Evolutionary conservation across 73 alveolate species (phyloP).

Genomic region (Breviolum minutum): DNA sequence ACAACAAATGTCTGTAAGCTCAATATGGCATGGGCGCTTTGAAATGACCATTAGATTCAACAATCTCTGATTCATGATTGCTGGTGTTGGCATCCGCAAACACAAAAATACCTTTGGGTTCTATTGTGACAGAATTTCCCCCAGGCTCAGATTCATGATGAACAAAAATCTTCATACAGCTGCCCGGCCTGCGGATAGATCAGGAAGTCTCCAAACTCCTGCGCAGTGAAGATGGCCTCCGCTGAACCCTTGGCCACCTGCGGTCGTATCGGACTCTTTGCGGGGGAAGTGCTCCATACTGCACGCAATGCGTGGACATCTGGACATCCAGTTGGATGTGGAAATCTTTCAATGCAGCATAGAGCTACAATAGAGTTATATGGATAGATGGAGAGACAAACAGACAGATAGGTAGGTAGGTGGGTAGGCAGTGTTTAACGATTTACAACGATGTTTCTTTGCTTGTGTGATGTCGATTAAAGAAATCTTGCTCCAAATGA

Average conservation of each 20-base stretch:
- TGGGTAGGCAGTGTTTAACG: not conserved
- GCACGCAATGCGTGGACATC: not conserved
- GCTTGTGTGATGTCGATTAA: too few species aligned
- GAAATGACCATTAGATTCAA: too few species aligned
- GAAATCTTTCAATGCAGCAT: too few species aligned
- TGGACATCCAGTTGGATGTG: too few species aligned
- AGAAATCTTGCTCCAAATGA: not conserved
- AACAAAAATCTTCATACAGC: not conserved
- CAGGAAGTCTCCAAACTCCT: conserved; percentile 61
- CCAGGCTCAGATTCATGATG: not conserved
- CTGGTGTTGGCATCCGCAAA: too few species aligned
- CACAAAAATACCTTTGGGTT: too few species aligned
- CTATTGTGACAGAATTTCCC: too few species aligned
- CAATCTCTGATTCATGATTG: too few species aligned
- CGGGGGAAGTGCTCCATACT: not conserved
- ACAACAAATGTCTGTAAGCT: too few species aligned
- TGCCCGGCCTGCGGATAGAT: conserved; percentile 48
- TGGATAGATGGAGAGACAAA: not conserved
- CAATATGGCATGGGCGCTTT: too few species aligned
- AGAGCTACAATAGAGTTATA: too few species aligned
- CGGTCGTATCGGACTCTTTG: not conserved
- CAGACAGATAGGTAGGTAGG: not conserved
- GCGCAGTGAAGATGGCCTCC: conserved; percentile 49
- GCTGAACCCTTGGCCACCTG: conserved; percentile 79
- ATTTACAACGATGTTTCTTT: too few species aligned